Base-by-base conservation (phyloP, 352 stramenopile genomes). In the Phytopythium delawarense region DNA sequence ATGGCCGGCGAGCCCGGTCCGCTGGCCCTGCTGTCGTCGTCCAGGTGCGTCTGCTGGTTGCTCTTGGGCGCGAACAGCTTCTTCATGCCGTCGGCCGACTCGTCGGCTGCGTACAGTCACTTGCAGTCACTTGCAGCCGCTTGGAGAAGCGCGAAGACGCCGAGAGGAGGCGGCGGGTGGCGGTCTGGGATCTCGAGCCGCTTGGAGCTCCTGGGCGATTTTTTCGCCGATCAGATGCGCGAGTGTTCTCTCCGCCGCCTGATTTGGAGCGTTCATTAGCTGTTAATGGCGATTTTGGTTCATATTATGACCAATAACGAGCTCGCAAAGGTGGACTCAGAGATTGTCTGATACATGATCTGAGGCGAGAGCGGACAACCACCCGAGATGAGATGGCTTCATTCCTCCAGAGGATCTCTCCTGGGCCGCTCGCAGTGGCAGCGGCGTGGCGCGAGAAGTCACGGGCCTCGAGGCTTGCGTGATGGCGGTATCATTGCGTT, bases 31-130 rank as follows among this genome's bases (percentile, higher is more conserved):
- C 1, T n/a, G 21, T 23, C 30, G 45, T 20, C n/a, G 34, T 60
- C 39, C 23, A 52, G 16, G 21, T 46, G 39, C 30, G 57, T 46
- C 25, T 61, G 28, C 25, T 62, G 23, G 21, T 74, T 61, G 37
- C 48, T 64, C 11, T 18, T 12, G 1, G 34, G 21, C 45, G 61
- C 60, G 54, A 78, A 71, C 11, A 78, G 57, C 63, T 69, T 74
- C 57, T 76, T 74, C 67, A 76, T 78, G 16, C 13, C 12, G 2
- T 13, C 4, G 12, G 12, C 20, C n/a, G n/a, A 25, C n/a, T 4
- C 0, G 45, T 9, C 21, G n/a, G n/a, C n/a, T n/a, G n/a, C n/a
- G n/a, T n/a, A n/a, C n/a, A n/a, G 13, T 2, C 15, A 7, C 13
- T 45, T 7, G 37, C 37, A 42, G 28, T 3, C 28, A 3, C 28